phyloP scores from a whole-genome alignment of 805 yeast species.

The Zygoascus flipseniorum region DNA sequence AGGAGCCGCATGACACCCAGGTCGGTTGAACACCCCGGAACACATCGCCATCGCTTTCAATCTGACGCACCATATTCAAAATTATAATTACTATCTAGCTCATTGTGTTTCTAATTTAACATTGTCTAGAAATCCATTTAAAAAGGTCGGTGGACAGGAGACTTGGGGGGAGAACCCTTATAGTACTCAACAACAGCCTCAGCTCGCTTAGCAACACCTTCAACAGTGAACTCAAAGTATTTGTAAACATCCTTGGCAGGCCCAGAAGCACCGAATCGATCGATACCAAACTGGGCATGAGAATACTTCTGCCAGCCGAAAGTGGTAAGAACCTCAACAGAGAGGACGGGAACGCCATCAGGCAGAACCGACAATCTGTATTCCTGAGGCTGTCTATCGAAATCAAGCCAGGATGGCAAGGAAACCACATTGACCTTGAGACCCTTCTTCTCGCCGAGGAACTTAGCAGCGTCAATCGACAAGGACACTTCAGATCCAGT shows the following conservation, averaged over 20 bases:
- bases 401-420: slow-evolving; percentile 85
- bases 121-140: slow-evolving; percentile 15
- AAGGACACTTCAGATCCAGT: slow-evolving; percentile 93
- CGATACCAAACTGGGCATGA: slow-evolving; percentile 92
- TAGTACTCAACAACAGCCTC: slow-evolving; percentile 69
- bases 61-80: background rate
- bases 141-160: slow-evolving; percentile 78
- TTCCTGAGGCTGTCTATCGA: slow-evolving; percentile 72
- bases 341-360: slow-evolving; percentile 85
- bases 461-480: slow-evolving; percentile 74
- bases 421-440: slow-evolving; percentile 78
- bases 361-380: slow-evolving; percentile 86
- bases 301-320: slow-evolving; percentile 92
- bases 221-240: slow-evolving; percentile 83
- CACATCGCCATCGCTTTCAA: too few species aligned
- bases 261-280: slow-evolving; percentile 96
- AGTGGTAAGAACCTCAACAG: slow-evolving; percentile 89
- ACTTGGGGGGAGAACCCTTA: slow-evolving; percentile 61
- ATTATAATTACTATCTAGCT: background rate
- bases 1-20: too few species aligned
- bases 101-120: background rate
- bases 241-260: slow-evolving; percentile 76
- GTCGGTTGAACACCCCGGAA: too few species aligned
- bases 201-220: slow-evolving; percentile 85
- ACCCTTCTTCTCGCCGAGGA: slow-evolving; percentile 52